These are phyloP conservation scores for Cicer judaicum DNA, from an alignment of 306 rosid species.

Conservation along the genomic window DNA sequence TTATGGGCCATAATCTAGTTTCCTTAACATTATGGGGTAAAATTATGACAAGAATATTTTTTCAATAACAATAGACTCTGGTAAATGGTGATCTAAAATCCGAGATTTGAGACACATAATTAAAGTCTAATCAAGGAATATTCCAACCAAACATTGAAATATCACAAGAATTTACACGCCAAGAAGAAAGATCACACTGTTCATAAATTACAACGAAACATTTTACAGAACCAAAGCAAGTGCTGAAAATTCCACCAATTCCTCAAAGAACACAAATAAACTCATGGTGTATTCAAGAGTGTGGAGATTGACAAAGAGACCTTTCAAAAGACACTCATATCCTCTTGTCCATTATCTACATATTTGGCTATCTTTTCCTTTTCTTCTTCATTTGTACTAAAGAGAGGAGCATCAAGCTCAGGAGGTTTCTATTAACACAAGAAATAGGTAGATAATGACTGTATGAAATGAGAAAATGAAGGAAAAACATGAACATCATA, in stretches of 20 bases:
- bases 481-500: not conserved
- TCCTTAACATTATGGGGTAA: too few species aligned
- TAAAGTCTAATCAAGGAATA: too few species aligned
- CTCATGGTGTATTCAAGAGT: not conserved
- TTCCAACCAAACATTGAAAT: not conserved
- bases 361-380: slow-evolving; percentile 50
- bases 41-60: too few species aligned
- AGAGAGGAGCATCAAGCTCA: slow-evolving; percentile 68
- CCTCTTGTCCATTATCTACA: slow-evolving; percentile 58
- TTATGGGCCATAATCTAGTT: too few species aligned
- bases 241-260: not conserved
- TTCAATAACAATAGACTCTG: too few species aligned
- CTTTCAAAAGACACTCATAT: slow-evolving; percentile 63
- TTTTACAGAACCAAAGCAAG: slow-evolving; percentile 17
- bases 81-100: too few species aligned
- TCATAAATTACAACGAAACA: slow-evolving; percentile 31
- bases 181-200: slow-evolving; percentile 30
- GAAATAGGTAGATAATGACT: not conserved
- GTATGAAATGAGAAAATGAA: not conserved
- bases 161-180: slow-evolving; percentile 15
- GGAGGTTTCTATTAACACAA: slow-evolving; percentile 69
- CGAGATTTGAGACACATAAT: too few species aligned
- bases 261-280: slow-evolving; percentile 6
- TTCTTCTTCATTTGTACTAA: slow-evolving; percentile 52
- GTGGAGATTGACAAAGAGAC: slow-evolving; percentile 20